A percentile compares a stretch with the other conserved stretches of the same genome.
phyloP scores from a whole-genome alignment of 2,329 filamentous ascomycete species.

The Cladosporium sp. region DNA sequence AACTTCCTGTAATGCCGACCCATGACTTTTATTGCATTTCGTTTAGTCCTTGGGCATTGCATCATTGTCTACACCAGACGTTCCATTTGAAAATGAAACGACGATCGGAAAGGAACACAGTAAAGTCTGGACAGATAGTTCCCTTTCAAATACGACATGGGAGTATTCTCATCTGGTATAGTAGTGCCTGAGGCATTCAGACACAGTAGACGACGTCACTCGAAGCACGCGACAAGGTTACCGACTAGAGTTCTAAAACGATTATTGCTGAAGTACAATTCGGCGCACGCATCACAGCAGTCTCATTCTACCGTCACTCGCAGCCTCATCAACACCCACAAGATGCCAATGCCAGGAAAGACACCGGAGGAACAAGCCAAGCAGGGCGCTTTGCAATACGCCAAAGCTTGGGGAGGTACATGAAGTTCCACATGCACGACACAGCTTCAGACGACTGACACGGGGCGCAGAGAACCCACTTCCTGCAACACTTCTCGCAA shows the following conservation, averaged over 20 bases:
- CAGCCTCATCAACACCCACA: not conserved
- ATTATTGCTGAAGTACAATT: not conserved
- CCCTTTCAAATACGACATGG: not conserved
- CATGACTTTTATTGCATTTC: too few species aligned
- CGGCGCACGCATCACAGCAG: too few species aligned
- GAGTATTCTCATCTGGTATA: not conserved
- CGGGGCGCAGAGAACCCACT: slow-evolving; percentile 56
- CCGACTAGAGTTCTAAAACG: not conserved
- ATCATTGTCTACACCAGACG: not conserved
- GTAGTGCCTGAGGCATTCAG: not conserved
- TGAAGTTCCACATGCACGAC: slow-evolving; percentile 18
- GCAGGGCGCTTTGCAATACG: slow-evolving; percentile 41
- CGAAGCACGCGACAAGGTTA: not conserved
- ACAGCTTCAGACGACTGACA: slow-evolving; percentile 11
- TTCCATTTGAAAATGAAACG: too few species aligned
- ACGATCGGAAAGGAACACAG: too few species aligned
- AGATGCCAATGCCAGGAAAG: slow-evolving; percentile 39
- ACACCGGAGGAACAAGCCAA: slow-evolving; percentile 34
- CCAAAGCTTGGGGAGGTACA: slow-evolving; percentile 51
- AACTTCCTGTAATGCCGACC: too few species aligned
- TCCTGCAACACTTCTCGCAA: slow-evolving; percentile 61
- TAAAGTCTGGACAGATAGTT: too few species aligned
- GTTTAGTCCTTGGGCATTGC: too few species aligned
- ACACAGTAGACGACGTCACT: not conserved
- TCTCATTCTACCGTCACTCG: too few species aligned